Evolutionary conservation across 2,329 filamentous ascomycete species (phyloP).

Genomic region (Amylocarpus encephaloides): DNA sequence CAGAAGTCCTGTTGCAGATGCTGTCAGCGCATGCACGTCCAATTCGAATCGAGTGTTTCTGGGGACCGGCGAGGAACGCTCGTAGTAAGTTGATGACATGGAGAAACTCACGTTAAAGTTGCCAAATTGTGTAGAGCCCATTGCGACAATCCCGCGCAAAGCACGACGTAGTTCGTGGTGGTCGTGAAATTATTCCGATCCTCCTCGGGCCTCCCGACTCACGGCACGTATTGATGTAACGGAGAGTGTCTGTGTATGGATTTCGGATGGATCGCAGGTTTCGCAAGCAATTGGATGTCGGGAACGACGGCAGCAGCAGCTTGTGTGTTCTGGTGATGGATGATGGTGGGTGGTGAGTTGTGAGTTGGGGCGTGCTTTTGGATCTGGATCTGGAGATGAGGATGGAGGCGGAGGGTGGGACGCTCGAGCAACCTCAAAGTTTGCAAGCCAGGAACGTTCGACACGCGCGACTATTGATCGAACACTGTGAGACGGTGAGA

Average conservation of each 20-base stretch:
- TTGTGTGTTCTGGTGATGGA: not conserved
- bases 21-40: conserved; percentile 8
- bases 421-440: not conserved
- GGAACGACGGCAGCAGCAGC: not conserved
- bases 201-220: not conserved
- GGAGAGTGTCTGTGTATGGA: not conserved
- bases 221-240: not conserved
- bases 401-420: not conserved
- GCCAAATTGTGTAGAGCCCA: conserved; percentile 42
- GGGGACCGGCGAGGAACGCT: not conserved
- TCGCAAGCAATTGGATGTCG: not conserved
- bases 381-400: not conserved
- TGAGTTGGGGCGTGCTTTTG: not conserved
- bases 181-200: not conserved
- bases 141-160: conserved; percentile 8
- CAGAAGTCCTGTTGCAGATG: conserved; percentile 61
- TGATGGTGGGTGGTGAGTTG: no score
- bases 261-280: not conserved
- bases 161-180: not conserved
- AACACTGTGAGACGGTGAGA: not conserved
- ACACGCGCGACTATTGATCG: not conserved
- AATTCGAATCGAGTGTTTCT: not conserved
- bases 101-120: conserved; percentile 45
- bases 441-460: conserved; percentile 1
- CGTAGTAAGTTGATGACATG: not conserved